phyloP scores from a whole-genome alignment of 164 flowering plant genomes.

The Malania oleifera region DNA sequence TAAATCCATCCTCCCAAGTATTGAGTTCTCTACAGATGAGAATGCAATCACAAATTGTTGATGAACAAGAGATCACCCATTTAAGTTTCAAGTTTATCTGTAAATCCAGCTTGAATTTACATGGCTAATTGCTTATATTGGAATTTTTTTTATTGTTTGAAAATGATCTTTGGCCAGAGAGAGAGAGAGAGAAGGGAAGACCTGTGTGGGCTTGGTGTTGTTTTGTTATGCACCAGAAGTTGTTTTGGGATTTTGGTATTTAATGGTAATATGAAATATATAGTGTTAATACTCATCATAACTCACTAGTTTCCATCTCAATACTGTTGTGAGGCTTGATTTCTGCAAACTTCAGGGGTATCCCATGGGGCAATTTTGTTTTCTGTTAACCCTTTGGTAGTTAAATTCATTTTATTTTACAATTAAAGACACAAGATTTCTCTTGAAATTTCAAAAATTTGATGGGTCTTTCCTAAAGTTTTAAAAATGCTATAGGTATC shows the following conservation, averaged over 20 bases:
- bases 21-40: conserved; percentile 15
- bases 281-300: neutral
- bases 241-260: conserved; percentile 5
- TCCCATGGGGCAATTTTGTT: no score
- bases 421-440: no score
- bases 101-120: conserved; percentile 15
- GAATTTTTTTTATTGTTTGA: conserved; percentile 1
- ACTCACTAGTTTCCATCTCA: no score
- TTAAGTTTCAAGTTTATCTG: conserved; percentile 9
- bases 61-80: neutral
- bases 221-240: conserved; percentile 1
- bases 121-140: neutral
- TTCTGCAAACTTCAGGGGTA: no score
- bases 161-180: neutral
- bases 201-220: neutral
- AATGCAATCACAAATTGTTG: conserved; percentile 16
- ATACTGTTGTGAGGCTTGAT: no score
- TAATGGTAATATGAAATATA: conserved; percentile 3
- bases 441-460: no score
- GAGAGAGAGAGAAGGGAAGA: neutral
- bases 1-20: conserved; percentile 8
- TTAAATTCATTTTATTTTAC: no score
- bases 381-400: no score
- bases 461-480: no score
- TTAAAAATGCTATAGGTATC: no score